A percentile compares a stretch with the other conserved stretches of the same genome.
These are phyloP conservation scores for Chimonanthus salicifolius DNA, from an alignment of 164 flowering plant genomes.

Conservation along the genomic window DNA sequence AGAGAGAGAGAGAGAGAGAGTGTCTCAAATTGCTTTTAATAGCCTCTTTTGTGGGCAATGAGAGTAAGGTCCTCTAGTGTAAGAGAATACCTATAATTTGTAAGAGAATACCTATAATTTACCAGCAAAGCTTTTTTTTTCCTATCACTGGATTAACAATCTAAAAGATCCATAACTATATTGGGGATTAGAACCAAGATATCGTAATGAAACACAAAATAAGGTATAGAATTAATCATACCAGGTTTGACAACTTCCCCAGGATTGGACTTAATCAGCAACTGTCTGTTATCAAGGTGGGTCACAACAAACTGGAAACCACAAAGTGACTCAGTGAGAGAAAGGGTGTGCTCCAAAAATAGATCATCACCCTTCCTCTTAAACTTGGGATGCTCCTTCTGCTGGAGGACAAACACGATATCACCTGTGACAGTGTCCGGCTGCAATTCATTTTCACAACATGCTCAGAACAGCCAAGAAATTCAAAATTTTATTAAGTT, in stretches of 20 bases:
- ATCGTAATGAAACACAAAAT: background rate
- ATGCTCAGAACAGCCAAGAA: background rate
- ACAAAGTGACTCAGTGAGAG: constrained; percentile 76
- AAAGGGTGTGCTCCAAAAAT: constrained; percentile 62
- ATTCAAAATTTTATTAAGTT: background rate
- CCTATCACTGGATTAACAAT: too few relatives aligned
- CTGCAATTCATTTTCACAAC: constrained; percentile 31
- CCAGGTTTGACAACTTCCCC: constrained; percentile 92
- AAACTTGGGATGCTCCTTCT: constrained; percentile 84
- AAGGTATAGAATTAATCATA: constrained; percentile 21
- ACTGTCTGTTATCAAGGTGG: constrained; percentile 76
- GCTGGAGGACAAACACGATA: constrained; percentile 75
- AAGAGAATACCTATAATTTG: too few relatives aligned
- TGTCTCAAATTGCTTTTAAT: too few relatives aligned
- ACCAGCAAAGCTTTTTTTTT: too few relatives aligned
- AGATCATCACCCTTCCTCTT: constrained; percentile 86
- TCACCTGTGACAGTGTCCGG: constrained; percentile 88
- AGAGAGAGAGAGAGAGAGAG: too few relatives aligned
- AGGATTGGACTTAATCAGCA: constrained; percentile 71
- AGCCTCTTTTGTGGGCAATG: too few relatives aligned
- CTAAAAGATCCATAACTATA: too few relatives aligned
- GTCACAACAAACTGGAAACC: constrained; percentile 72
- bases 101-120: too few relatives aligned
- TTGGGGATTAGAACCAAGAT: too few relatives aligned
- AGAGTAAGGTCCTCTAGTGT: too few relatives aligned